A percentile compares a stretch with the other conserved stretches of the same genome.
Evolutionary conservation across 306 rosid genomes (phyloP).

Genomic region (Lathyrus sativus): DNA sequence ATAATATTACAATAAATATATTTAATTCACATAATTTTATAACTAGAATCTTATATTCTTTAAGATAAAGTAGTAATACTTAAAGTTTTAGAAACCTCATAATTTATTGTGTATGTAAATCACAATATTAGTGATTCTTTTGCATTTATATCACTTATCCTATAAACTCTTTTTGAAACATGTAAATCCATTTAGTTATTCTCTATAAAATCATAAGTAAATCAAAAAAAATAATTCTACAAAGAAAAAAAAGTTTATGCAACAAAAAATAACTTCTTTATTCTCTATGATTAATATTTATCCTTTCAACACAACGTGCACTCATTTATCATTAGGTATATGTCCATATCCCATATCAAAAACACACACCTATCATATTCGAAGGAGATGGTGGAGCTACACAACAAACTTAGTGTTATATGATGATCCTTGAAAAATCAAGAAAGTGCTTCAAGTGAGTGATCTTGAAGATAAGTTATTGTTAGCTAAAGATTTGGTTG

Average conservation of each 20-base stretch:
- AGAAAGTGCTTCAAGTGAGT: conserved; percentile 24
- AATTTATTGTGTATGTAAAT: background rate
- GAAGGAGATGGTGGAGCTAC: conserved; percentile 22
- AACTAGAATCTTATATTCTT: background rate
- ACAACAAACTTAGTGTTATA: background rate
- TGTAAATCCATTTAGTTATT: background rate
- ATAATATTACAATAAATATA: background rate
- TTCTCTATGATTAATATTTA: background rate
- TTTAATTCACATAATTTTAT: background rate
- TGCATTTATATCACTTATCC: conserved; percentile 2
- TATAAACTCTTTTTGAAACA: background rate
- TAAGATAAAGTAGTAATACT: background rate
- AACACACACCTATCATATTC: background rate
- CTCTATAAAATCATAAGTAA: conserved; percentile 10
- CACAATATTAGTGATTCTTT: conserved; percentile 1
- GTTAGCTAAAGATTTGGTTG: background rate
- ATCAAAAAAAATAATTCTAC: too few species aligned
- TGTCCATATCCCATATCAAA: conserved; percentile 11
- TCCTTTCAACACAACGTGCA: background rate
- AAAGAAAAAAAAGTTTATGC: background rate
- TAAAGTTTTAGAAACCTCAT: background rate
- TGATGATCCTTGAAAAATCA: conserved; percentile 34
- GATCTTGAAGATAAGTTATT: conserved; percentile 11
- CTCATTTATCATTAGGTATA: conserved; percentile 23
- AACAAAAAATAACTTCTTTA: background rate